Evolutionary conservation across 2,329 filamentous ascomycete species (phyloP).

Genomic region (Aspergillus niger): DNA sequence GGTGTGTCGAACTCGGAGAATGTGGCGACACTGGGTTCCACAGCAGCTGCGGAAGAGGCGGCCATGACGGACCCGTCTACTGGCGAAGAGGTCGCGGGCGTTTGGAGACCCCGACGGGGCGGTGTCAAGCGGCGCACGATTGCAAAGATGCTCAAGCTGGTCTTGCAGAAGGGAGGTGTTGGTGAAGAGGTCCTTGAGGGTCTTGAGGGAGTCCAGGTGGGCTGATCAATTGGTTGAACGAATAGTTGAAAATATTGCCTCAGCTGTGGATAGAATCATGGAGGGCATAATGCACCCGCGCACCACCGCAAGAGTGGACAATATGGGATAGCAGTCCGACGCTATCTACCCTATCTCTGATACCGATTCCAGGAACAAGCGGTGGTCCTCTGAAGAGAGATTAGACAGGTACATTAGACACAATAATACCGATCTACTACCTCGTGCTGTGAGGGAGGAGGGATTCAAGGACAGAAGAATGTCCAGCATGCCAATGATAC

Average conservation of each 20-base stretch:
- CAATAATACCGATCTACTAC: too few species aligned
- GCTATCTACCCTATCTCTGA: too few species aligned
- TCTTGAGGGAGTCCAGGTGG: slow-evolving; percentile 68
- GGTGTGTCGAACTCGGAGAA: slow-evolving; percentile 68
- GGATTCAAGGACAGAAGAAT: too few species aligned
- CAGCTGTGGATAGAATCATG: neutral
- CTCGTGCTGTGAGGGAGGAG: too few species aligned
- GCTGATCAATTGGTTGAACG: slow-evolving; percentile 38
- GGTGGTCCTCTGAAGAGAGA: too few species aligned
- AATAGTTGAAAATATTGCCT: neutral
- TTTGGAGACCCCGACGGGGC: slow-evolving; percentile 84
- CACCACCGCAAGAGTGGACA: too few species aligned
- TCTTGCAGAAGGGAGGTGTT: slow-evolving; percentile 75
- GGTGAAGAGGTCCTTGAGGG: slow-evolving; percentile 84
- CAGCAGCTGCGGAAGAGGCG: slow-evolving; percentile 44
- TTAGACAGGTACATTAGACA: too few species aligned
- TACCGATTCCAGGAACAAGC: too few species aligned
- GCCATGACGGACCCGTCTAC: slow-evolving; percentile 50
- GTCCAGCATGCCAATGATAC: too few species aligned
- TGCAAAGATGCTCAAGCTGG: slow-evolving; percentile 72
- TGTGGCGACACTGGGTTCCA: slow-evolving; percentile 51
- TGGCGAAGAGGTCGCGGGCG: slow-evolving; percentile 63
- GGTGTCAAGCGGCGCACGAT: slow-evolving; percentile 77
- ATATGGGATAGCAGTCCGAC: too few species aligned
- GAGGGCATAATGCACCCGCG: too few species aligned